A percentile compares a stretch with the other conserved stretches of the same genome.
These are phyloP conservation scores for Leucocoprinus sp. DNA, from an alignment of 768 basidiomycete species.

Conservation along the genomic window DNA sequence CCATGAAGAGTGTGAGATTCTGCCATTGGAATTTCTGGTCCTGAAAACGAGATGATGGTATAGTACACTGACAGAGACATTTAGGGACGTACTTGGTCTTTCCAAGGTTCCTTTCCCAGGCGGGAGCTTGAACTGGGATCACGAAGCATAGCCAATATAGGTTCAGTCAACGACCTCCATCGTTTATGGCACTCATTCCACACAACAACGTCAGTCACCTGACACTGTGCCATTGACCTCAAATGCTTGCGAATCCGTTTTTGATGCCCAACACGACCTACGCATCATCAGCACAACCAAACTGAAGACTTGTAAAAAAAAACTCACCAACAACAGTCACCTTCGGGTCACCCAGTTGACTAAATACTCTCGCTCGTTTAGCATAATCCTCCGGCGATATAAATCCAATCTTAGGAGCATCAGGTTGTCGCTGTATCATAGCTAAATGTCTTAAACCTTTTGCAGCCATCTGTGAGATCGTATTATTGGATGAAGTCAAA, in stretches of 20 bases:
- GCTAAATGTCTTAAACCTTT: constrained; percentile 62
- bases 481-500: constrained; percentile 60
- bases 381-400: constrained; percentile 55
- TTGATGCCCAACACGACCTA: constrained; percentile 74
- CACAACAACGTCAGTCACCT: constrained; percentile 63
- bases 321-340: constrained; percentile 59
- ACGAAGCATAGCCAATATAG: constrained; percentile 36
- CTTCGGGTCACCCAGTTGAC: constrained; percentile 71
- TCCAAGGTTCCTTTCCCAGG: constrained; percentile 17
- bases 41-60: constrained; percentile 25
- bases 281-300: constrained; percentile 8
- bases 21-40: constrained; percentile 79
- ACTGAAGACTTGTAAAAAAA: not conserved
- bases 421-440: constrained; percentile 55
- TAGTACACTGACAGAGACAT: not conserved
- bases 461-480: constrained; percentile 61
- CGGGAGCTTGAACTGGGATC: constrained; percentile 20
- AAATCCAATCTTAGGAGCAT: constrained; percentile 41
- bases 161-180: constrained; percentile 60
- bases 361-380: constrained; percentile 67
- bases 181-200: constrained; percentile 81
- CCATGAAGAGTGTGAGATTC: constrained; percentile 71
- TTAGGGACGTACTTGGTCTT: constrained; percentile 22
- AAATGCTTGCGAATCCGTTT: constrained; percentile 71
- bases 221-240: constrained; percentile 53